phyloP scores from a whole-genome alignment of 1,284 basidiomycete genomes.

The Moniliophthora roreri region DNA sequence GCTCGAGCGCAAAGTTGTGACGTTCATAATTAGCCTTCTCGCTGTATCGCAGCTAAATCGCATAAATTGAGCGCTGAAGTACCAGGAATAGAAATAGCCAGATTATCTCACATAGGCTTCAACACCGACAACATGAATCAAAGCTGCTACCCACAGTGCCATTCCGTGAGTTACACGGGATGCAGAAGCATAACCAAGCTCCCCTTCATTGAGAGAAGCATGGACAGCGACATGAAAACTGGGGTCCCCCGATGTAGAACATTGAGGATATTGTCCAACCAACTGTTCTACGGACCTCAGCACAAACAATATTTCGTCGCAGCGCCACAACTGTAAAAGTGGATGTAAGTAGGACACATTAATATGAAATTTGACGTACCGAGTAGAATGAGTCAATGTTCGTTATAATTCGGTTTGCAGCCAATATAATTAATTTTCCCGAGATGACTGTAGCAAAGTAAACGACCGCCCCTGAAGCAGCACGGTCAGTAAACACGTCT shows the following conservation, averaged over 20 bases:
- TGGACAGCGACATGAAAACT: constrained; percentile 20
- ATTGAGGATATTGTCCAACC: constrained; percentile 20
- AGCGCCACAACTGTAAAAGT: constrained; percentile 24
- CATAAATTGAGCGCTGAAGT: no score
- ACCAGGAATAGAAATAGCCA: background rate
- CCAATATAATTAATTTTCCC: constrained; percentile 19
- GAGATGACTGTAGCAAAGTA: constrained; percentile 22
- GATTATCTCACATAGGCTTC: constrained; percentile 26
- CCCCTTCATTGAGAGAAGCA: constrained; percentile 13
- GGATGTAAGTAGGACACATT: background rate
- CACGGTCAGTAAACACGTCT: background rate
- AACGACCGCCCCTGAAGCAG: constrained; percentile 19
- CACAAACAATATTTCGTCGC: constrained; percentile 24
- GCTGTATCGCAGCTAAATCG: no score
- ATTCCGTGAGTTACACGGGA: constrained; percentile 22
- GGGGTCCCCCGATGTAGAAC: constrained; percentile 11
- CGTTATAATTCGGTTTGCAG: constrained; percentile 19
- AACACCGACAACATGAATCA: constrained; percentile 24
- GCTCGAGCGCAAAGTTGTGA: no score
- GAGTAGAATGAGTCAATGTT: constrained; percentile 24
- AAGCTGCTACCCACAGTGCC: constrained; percentile 24
- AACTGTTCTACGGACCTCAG: constrained; percentile 11
- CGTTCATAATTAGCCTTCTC: no score
- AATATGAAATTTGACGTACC: constrained; percentile 9
- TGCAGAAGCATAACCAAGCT: constrained; percentile 18